Conservation (phyloP, 805 yeast species). For the Candida broadrunensis region DNA sequence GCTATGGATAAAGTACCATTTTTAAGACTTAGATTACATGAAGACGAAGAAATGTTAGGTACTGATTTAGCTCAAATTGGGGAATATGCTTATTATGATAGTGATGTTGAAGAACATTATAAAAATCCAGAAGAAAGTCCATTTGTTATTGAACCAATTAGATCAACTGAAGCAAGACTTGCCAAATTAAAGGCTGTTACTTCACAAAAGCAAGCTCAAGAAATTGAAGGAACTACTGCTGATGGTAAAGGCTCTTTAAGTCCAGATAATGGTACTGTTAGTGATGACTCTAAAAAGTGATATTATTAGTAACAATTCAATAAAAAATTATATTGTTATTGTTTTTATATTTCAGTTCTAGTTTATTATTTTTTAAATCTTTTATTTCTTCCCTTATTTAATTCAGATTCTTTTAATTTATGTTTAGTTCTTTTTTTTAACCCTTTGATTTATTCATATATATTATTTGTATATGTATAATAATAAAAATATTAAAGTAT, state of each 20-base stretch:
- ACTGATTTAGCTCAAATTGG: constrained; percentile 90
- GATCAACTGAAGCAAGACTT: constrained; percentile 50
- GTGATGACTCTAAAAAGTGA: constrained; percentile 11
- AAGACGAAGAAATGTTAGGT: constrained; percentile 86
- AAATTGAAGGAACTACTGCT: constrained; percentile 11
- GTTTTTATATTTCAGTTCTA: too few species aligned
- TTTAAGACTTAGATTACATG: constrained; percentile 75
- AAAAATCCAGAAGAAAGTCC: constrained; percentile 30
- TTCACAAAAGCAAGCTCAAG: constrained; percentile 11
- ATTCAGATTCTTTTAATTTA: too few species aligned
- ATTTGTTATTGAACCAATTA: constrained; percentile 75
- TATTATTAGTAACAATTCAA: constrained; percentile 21
- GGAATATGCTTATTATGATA: constrained; percentile 74
- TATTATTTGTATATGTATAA: too few species aligned
- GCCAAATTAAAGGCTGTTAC: constrained; percentile 25
- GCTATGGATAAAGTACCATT: constrained; percentile 74
- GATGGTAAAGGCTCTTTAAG: constrained; percentile 16
- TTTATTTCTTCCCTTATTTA: too few species aligned
- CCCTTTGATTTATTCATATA: too few species aligned
- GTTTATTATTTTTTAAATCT: too few species aligned
- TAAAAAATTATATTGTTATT: constrained; percentile 1
- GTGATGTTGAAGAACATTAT: constrained; percentile 45
- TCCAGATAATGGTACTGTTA: constrained; percentile 14
- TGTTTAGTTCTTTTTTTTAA: too few species aligned
- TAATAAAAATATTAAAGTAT: too few species aligned